Percentiles rank a stretch among this genome's conserved stretches.
Conservation (phyloP, 1,139 yeast species). For the Starmera stellimalicola region DNA sequence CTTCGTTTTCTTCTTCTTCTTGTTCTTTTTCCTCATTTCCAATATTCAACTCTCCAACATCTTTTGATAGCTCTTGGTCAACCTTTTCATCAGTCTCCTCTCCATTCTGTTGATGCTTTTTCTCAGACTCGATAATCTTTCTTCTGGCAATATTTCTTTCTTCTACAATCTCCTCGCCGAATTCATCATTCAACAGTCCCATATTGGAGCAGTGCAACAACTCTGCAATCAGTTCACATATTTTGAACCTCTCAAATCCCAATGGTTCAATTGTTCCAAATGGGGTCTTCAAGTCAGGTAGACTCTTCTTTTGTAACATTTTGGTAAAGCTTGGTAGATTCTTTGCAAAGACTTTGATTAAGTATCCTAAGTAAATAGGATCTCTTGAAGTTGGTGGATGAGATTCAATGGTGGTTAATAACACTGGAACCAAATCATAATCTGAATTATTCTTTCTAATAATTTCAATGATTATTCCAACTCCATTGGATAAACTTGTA, state of each 20-base stretch:
- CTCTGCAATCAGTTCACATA: slow-evolving; percentile 92
- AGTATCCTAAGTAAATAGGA: slow-evolving; percentile 85
- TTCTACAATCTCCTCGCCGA: slow-evolving; percentile 68
- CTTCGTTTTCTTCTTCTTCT: slow-evolving; percentile 14
- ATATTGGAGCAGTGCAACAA: slow-evolving; percentile 92
- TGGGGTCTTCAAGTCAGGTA: slow-evolving; percentile 50
- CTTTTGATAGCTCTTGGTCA: not conserved
- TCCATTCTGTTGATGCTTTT: slow-evolving; percentile 18
- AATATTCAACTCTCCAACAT: not conserved
- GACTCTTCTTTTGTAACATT: slow-evolving; percentile 32
- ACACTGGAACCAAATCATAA: slow-evolving; percentile 83
- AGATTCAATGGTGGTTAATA: slow-evolving; percentile 77
- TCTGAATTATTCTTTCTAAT: slow-evolving; percentile 94
- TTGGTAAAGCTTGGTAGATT: slow-evolving; percentile 63
- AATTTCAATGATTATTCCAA: slow-evolving; percentile 89
- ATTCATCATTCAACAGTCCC: slow-evolving; percentile 82
- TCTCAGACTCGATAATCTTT: slow-evolving; percentile 28
- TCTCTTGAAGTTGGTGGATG: slow-evolving; percentile 95
- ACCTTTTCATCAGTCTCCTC: slow-evolving; percentile 19
- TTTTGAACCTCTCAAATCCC: slow-evolving; percentile 91
- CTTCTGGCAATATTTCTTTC: slow-evolving; percentile 68
- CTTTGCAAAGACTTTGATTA: slow-evolving; percentile 71
- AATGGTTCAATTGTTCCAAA: slow-evolving; percentile 76
- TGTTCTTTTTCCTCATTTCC: too few relatives aligned
- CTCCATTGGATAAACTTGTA: slow-evolving; percentile 88